Evolutionary conservation across 768 basidiomycete species (phyloP), one percentile per base, ranked within the genome.

Genomic region (Amanita rubescens): DNA sequence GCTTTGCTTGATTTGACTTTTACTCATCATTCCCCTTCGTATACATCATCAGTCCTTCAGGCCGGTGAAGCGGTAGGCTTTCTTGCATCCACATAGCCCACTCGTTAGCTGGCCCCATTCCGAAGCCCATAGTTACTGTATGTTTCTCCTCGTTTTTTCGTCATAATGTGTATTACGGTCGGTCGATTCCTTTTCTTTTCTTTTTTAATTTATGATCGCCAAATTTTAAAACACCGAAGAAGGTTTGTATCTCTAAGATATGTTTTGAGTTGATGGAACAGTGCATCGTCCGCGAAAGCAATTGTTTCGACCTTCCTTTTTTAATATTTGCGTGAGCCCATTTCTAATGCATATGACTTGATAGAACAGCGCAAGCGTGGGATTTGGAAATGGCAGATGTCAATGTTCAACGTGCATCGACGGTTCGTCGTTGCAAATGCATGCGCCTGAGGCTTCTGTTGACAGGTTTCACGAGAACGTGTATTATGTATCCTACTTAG

Each of bases 101-200:
- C 50, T 24, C 51, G 22, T 53, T 46, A 46, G 32, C 35, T 46
- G 51, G 51, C 51, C n/a, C n/a, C 41, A 17, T 39, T 41, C 39
- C 15, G 25, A 51, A 38, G 51, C 33, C 32, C 32, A 45, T 45
- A 46, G 42, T 53, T 53, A 53, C 52, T 53, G 51, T 53, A 44
- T 53, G 51, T 51, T 39, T 51, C 51, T 43, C 25, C 33, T 27
- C 22, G 22, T 19, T 51, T 25, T 30, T 51, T n/a, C n/a, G 43
- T 53, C 52, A 45, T 53, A 38, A 46, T 25, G 41, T 43, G 52
- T 53, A 43, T 53, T 52, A 46, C 52, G 52, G 52, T 53, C 43
- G 52, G 52, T 53, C 52, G 42, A 7, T 53, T 42, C 27, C 52
- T 5, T 53, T 42, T 38, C 52, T 46, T 38, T 30, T 20, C 15